Base-by-base conservation (phyloP, 2,329 filamentous ascomycete genomes). In the Ophiobolus disseminans region DNA sequence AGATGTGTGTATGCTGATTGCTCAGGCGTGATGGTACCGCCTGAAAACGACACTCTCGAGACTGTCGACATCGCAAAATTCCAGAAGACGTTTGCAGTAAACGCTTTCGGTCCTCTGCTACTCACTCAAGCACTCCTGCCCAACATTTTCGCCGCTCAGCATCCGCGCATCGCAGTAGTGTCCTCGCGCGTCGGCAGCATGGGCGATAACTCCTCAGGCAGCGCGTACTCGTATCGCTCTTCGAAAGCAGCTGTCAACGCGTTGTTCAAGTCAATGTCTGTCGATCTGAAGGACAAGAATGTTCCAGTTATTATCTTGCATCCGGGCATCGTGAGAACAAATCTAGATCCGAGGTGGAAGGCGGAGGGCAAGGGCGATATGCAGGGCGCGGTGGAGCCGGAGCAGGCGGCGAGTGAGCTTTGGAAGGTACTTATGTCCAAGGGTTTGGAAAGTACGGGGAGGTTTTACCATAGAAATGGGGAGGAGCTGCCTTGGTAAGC, bases 201-300 rank as follows among this genome's bases (percentile, higher is more conserved):
- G 17, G 66, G 58, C 9, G 76, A 78, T 48, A 79, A 79, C 47
- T 60, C 49, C 38, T 68, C 68, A 1, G 76, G 78, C 8, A 73
- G 76, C 5, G 61, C 52, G 25, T 79, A 79, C 40, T 73, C 76
- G 2, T 79, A 79, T 42, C 73, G 77, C 2, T 68, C 71, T 2
- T 73, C 65, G 9, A 79, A 78, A 55, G 73, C 77, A 4, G 77
- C 75, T 6, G 70, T 78, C 21, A 78, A 79, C 50, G 71, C 65
- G 28, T 60, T 80, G 11, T 76, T 74, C 38, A 76, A 77, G 61
- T 76, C 64, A 46, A 49, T 79, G 58, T 68, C 74, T 2, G 57
- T 78, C 40, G 76, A 79, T 51, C 50, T 79, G 44, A 66, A 57
- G 41, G 65, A 65, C 3, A 70, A 73, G 45, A 70, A 72, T 7